Conservation (phyloP, 306 rosid species). For the Corylus americana region DNA sequence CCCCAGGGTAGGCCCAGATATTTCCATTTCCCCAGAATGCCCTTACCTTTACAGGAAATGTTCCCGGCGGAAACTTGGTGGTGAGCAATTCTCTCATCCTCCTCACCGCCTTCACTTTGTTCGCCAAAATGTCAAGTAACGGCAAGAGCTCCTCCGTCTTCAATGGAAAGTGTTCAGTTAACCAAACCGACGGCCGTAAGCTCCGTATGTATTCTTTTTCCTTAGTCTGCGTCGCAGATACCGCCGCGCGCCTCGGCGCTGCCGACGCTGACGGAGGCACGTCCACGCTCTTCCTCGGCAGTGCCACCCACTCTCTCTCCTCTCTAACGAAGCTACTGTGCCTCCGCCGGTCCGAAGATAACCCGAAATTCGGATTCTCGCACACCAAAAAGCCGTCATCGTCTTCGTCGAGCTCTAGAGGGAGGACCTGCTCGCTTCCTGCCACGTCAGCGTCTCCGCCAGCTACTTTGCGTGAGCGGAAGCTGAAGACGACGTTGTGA, state of each 20-base stretch:
- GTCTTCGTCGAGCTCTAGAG: conserved; percentile 88
- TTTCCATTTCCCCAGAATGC: neutral
- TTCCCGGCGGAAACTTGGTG: conserved; percentile 91
- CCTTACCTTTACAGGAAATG: conserved; percentile 93
- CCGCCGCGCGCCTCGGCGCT: conserved; percentile 45
- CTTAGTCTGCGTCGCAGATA: conserved; percentile 51
- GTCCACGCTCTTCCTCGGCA: conserved; percentile 84
- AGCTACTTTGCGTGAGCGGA: conserved; percentile 76
- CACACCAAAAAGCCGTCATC: conserved; percentile 91
- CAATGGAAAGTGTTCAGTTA: conserved; percentile 93
- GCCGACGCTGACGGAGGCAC: conserved; percentile 38
- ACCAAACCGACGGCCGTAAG: conserved; percentile 85
- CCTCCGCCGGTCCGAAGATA: conserved; percentile 57
- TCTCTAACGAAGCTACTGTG: conserved; percentile 85
- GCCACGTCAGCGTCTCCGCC: conserved; percentile 61
- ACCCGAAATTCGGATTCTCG: conserved; percentile 72
- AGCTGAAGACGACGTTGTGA: conserved; percentile 82
- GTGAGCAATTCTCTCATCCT: conserved; percentile 93
- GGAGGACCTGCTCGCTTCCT: conserved; percentile 71
- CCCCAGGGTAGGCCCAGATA: conserved; percentile 3
- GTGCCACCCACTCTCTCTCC: conserved; percentile 74
- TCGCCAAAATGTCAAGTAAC: conserved; percentile 82
- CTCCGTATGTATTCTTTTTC: conserved; percentile 87
- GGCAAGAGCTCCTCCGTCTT: conserved; percentile 93
- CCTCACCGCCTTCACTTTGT: conserved; percentile 89